These are phyloP conservation scores for Penicillium aurantiogriseum DNA, from an alignment of 2,329 filamentous ascomycete species.

Conservation along the genomic window DNA sequence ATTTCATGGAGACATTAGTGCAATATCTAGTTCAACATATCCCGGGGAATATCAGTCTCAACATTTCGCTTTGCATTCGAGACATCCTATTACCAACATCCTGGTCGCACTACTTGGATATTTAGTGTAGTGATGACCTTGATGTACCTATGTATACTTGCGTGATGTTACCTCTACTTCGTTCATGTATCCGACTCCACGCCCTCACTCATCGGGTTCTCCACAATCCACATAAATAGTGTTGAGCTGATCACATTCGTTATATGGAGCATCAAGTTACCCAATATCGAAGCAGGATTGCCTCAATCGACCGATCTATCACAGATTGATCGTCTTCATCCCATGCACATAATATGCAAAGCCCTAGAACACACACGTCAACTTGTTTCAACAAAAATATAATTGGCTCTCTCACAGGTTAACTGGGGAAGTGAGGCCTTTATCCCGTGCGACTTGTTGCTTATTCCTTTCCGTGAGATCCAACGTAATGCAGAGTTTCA, in stretches of 20 bases:
- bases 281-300: not conserved
- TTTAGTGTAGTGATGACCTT: not conserved
- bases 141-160: not conserved
- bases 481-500: conserved; percentile 9
- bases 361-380: not conserved
- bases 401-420: not conserved
- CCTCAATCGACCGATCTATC: not conserved
- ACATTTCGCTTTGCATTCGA: too few species aligned
- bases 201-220: not conserved
- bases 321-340: not conserved
- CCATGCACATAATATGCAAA: not conserved
- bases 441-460: conserved; percentile 4
- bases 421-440: not conserved
- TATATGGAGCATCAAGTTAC: not conserved
- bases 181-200: not conserved
- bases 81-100: not conserved
- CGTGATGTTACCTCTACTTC: not conserved
- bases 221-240: not conserved
- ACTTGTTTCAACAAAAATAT: not conserved
- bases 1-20: too few species aligned
- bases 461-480: conserved; percentile 5
- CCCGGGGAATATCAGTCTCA: not conserved
- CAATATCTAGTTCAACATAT: not conserved
- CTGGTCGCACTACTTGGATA: not conserved
- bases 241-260: not conserved